phyloP scores from a whole-genome alignment of 129 eudicot genomes.

The Deinandra increscens region DNA sequence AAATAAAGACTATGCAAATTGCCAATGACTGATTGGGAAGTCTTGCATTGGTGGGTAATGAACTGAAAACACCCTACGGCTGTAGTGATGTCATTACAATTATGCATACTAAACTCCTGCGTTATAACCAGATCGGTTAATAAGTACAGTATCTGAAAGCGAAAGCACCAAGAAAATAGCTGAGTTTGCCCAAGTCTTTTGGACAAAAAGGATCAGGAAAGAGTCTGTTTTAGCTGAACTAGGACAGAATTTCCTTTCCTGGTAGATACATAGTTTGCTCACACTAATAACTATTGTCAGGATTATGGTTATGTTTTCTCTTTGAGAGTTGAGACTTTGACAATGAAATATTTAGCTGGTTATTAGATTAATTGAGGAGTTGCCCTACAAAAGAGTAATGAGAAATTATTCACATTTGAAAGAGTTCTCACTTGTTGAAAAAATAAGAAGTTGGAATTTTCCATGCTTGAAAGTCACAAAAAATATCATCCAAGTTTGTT shows the following conservation, averaged over 20 bases:
- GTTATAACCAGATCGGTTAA: neutral
- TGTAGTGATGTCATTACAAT: neutral
- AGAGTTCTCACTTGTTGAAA: slow-evolving; percentile 2
- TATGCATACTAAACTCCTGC: neutral
- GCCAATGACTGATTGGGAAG: neutral
- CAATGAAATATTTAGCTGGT: neutral
- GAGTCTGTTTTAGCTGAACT: neutral
- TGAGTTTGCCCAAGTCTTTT: neutral
- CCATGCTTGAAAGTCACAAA: slow-evolving; percentile 5
- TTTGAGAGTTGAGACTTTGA: too few species aligned
- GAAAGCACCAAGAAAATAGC: too few species aligned
- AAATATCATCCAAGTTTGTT: neutral
- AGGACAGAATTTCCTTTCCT: neutral
- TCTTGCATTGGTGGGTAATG: neutral
- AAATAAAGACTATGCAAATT: neutral
- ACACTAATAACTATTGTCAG: neutral
- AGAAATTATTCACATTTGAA: neutral
- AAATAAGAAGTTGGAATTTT: neutral
- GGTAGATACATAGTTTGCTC: neutral
- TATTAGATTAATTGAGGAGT: neutral
- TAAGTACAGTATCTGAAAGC: neutral
- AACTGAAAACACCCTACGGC: neutral
- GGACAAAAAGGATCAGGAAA: neutral
- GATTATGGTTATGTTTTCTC: neutral
- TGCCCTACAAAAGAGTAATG: neutral